Base-by-base conservation (phyloP, 1,284 basidiomycete species). In the Boletus semigastroideus region DNA sequence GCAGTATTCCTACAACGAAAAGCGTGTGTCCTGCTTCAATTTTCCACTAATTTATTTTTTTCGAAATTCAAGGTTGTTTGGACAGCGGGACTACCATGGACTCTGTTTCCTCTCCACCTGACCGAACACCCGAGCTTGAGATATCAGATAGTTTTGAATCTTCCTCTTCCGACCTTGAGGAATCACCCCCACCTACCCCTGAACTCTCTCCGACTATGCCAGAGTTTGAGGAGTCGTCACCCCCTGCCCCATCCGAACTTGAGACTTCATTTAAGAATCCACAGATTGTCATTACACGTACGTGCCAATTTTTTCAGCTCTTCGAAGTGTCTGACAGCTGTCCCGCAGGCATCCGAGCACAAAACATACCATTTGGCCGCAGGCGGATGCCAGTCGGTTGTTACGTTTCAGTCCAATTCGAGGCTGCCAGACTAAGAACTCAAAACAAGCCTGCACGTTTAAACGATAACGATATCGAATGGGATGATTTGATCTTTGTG, bases 301-400 rank as follows among this genome's bases (percentile, higher is more conserved):
- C 13, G 47, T 50, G 12, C 8, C 17, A 12, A 25, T 37, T 22
- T 20, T 34, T 11, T n/a, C 14, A 22, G 14, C 22, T 16, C 3
- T 8, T 25, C 11, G 14, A 20, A 14, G n/a, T n/a, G 42, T 14
- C 6, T 50, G 17, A 17, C 20, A 10, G 4, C 25, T 8, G 3
- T 22, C 20, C 16, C 8, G 7, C 27, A 59, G 50, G 40, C 10
- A 47, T 59, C 5, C 47, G 42, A 8, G 54, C 42, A n/a, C 36
- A 48, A 27, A 42, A 46, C 20, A 22, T 56, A 17, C 19, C 39
- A 1, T 25, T 38, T 30, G 38, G 39, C 17, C 42, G 52, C 34
- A 48, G 40, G 17, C 31, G 40, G 14, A 48, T 48, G 9, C 47
- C 47, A 4, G 16, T 14, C 7, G 47, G 47, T 1, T 42, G 17